A percentile compares a stretch with the other conserved stretches of the same genome.
Conservation (phyloP, 2,329 filamentous ascomycete species). For the Delphinella strobiligena region DNA sequence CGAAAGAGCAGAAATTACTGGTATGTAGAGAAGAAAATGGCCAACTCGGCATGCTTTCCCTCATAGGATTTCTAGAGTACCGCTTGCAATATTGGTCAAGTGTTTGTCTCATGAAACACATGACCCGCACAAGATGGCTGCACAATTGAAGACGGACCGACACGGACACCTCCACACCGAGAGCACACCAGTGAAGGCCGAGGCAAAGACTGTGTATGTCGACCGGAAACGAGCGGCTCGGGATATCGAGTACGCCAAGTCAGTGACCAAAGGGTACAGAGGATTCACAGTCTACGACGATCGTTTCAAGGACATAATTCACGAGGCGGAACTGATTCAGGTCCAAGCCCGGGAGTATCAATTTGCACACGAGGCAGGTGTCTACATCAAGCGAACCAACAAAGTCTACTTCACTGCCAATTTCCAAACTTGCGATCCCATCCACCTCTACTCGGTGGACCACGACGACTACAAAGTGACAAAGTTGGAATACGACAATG, state of each 20-base stretch:
- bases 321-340: neutral
- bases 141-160: neutral
- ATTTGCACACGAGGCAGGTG: slow-evolving; percentile 21
- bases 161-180: neutral
- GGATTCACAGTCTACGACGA: slow-evolving; percentile 6
- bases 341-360: slow-evolving; percentile 7
- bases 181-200: neutral
- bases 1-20: too few species aligned
- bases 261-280: neutral
- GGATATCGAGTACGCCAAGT: slow-evolving; percentile 4
- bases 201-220: slow-evolving; percentile 1
- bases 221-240: slow-evolving; percentile 7
- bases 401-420: slow-evolving; percentile 25
- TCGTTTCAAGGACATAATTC: slow-evolving; percentile 1
- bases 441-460: slow-evolving; percentile 14
- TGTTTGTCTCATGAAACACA: too few species aligned
- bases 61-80: too few species aligned
- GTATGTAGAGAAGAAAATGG: too few species aligned
- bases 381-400: slow-evolving; percentile 13
- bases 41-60: too few species aligned
- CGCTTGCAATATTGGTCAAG: too few species aligned
- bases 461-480: slow-evolving; percentile 12
- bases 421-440: slow-evolving; percentile 14
- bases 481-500: slow-evolving; percentile 5
- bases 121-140: too few species aligned